Evolutionary conservation across 2,329 filamentous ascomycete species (phyloP).

Genomic region (Colletotrichum nymphaeae): DNA sequence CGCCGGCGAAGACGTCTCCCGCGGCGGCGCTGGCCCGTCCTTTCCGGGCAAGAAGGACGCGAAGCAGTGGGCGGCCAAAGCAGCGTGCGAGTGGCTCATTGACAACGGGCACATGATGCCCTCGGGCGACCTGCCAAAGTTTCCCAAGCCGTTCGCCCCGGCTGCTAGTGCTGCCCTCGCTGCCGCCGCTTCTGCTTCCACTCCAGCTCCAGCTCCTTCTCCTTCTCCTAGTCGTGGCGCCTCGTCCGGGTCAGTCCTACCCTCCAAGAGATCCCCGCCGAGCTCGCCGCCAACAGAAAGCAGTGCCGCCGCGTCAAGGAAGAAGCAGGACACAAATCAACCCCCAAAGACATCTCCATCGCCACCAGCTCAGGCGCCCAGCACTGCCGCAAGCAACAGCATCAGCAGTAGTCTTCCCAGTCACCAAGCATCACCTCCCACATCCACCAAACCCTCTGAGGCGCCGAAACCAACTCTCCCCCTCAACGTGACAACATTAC

Average conservation of each 20-base stretch:
- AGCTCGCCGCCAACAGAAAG: neutral
- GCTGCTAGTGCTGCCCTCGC: neutral
- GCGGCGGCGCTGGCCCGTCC: constrained; percentile 22
- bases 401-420: too few species aligned
- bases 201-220: neutral
- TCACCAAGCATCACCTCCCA: neutral
- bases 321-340: neutral
- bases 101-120: constrained; percentile 42
- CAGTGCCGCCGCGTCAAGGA: neutral
- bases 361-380: neutral
- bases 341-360: neutral
- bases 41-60: constrained; percentile 50
- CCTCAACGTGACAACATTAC: constrained; percentile 6
- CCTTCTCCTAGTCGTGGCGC: too few species aligned
- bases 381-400: neutral
- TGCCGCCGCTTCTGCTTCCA: neutral
- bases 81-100: constrained; percentile 56
- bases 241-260: neutral
- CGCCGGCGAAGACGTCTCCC: constrained; percentile 8
- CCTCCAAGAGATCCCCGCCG: neutral
- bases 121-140: constrained; percentile 37
- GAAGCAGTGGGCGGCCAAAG: constrained; percentile 64
- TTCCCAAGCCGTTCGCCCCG: constrained; percentile 30
- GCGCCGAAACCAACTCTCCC: neutral
- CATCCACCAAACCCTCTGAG: constrained; percentile 33